Conservation (phyloP, 768 basidiomycete genomes). For the Boletus tylopilopsis region DNA sequence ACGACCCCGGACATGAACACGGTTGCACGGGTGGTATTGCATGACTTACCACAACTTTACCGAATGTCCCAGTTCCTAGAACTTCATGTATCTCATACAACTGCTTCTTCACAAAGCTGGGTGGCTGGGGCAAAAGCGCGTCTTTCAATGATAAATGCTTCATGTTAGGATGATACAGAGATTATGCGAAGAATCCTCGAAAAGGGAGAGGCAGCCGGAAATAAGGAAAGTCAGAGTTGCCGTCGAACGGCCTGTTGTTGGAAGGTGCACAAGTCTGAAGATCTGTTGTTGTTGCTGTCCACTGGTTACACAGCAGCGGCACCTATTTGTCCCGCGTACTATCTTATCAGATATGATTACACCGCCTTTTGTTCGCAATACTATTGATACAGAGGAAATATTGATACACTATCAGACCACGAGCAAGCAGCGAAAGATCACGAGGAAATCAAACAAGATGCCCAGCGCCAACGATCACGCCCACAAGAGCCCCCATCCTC, state of each 20-base stretch:
- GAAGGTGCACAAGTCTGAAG: too few species aligned
- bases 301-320: slow-evolving; percentile 13
- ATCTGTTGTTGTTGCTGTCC: too few species aligned
- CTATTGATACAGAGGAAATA: slow-evolving; percentile 8
- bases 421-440: background rate
- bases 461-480: slow-evolving; percentile 1
- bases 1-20: background rate
- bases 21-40: slow-evolving; percentile 1
- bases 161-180: slow-evolving; percentile 14
- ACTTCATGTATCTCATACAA: slow-evolving; percentile 67
- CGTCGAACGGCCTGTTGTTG: too few species aligned
- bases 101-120: slow-evolving; percentile 86
- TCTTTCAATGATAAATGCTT: slow-evolving; percentile 45
- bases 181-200: background rate
- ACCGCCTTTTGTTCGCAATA: background rate
- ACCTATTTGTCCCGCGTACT: background rate
- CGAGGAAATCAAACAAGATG: slow-evolving; percentile 9
- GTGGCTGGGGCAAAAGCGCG: slow-evolving; percentile 74
- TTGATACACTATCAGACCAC: too few species aligned
- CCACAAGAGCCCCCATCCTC: slow-evolving; percentile 4
- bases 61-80: slow-evolving; percentile 84
- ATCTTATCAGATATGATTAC: slow-evolving; percentile 20
- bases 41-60: slow-evolving; percentile 74
- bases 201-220: background rate
- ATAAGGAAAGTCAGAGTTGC: background rate